Conservation (phyloP, 1,284 basidiomycete species). For the Schizopora paradoxa region DNA sequence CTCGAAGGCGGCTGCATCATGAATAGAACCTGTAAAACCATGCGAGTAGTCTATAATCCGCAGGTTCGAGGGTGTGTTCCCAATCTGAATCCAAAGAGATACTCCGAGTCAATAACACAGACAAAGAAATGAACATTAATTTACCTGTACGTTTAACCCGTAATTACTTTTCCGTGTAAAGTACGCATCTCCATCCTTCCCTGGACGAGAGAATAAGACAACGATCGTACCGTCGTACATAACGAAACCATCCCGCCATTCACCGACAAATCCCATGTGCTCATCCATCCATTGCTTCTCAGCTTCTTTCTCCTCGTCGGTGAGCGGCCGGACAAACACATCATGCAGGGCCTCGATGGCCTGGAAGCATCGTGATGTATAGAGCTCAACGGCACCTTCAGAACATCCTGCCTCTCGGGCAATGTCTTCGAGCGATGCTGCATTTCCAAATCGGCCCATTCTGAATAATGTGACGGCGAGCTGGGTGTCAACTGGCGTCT, state of each 20-base stretch:
- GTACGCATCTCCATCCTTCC: conserved; percentile 31
- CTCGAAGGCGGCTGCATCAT: too few species aligned
- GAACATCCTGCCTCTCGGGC: conserved; percentile 27
- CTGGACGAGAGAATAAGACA: conserved; percentile 28
- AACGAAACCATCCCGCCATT: conserved; percentile 31
- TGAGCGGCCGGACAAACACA: conserved; percentile 27
- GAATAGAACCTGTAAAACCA: too few species aligned
- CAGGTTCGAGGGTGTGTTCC: too few species aligned
- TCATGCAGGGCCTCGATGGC: conserved; percentile 31
- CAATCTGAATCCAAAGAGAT: too few species aligned
- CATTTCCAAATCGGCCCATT: conserved; percentile 34
- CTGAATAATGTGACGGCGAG: conserved; percentile 33
- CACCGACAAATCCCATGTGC: conserved; percentile 26
- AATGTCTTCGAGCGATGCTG: conserved; percentile 29
- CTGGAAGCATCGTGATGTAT: conserved; percentile 27
- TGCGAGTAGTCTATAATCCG: too few species aligned
- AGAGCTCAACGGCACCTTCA: conserved; percentile 30
- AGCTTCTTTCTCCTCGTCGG: conserved; percentile 30
- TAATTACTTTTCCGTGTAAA: conserved; percentile 32
- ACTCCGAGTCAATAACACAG: too few species aligned
- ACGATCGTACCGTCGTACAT: conserved; percentile 37
- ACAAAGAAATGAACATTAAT: too few species aligned
- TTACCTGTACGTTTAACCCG: too few species aligned
- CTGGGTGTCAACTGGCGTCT: too few species aligned
- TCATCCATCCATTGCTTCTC: conserved; percentile 34